Percentiles rank a stretch among this genome's conserved stretches.
Evolutionary conservation across 2,329 filamentous ascomycete genomes (phyloP).

Genomic region (Laburnicola sp.): DNA sequence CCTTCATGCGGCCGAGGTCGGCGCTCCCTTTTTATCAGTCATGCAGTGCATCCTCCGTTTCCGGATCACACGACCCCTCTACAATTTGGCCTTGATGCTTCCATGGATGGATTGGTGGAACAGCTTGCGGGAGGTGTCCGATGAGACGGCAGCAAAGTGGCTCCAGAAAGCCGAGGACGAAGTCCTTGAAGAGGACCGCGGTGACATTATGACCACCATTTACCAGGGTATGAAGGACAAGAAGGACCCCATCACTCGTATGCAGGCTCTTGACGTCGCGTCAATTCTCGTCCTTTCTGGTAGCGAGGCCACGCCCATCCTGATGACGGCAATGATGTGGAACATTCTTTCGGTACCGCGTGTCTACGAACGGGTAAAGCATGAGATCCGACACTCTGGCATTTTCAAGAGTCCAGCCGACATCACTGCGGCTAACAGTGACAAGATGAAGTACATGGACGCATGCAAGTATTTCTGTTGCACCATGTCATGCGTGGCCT

Average conservation of each 20-base stretch:
- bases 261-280: background rate
- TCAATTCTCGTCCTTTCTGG: background rate
- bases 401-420: constrained; percentile 13
- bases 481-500: too few relatives aligned
- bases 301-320: background rate
- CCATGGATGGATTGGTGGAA: constrained; percentile 13
- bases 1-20: constrained; percentile 23
- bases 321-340: background rate
- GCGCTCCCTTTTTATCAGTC: constrained; percentile 20
- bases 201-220: background rate
- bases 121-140: constrained; percentile 25
- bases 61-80: background rate
- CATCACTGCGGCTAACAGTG: constrained; percentile 12
- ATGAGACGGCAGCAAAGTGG: constrained; percentile 25
- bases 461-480: background rate
- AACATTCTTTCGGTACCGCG: background rate
- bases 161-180: constrained; percentile 9
- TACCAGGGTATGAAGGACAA: constrained; percentile 2
- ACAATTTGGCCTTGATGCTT: background rate
- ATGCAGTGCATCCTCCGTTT: constrained; percentile 14
- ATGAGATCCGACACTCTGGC: constrained; percentile 11
- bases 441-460: constrained; percentile 15
- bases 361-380: constrained; percentile 1
- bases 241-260: constrained; percentile 1
- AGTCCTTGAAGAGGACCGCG: background rate